phyloP scores from a whole-genome alignment of 345 rosid genomes.

The Moricandia moricandioides region DNA sequence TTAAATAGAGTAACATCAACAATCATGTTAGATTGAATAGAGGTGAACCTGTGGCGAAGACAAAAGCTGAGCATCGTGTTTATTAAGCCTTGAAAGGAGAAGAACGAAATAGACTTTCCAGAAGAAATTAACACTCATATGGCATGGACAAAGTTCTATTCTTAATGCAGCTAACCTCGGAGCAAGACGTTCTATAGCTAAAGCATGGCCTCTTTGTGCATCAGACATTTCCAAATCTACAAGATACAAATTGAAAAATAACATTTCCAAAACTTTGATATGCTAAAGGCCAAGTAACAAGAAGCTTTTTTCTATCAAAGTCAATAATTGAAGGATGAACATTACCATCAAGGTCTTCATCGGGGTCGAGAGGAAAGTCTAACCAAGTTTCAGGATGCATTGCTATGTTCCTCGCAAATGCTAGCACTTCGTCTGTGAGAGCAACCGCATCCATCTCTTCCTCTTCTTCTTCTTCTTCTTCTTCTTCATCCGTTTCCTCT shows the following conservation, averaged over 20 bases:
- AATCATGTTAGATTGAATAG: background rate
- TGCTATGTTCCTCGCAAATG: constrained; percentile 77
- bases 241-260: background rate
- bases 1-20: background rate
- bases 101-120: constrained; percentile 97
- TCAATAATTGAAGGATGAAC: background rate
- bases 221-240: constrained; percentile 87
- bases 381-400: constrained; percentile 97
- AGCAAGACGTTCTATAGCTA: constrained; percentile 76
- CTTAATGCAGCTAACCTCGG: constrained; percentile 81
- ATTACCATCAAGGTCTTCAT: constrained; percentile 70
- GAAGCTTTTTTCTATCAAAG: too few species aligned
- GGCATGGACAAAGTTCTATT: constrained; percentile 86
- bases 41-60: constrained; percentile 67
- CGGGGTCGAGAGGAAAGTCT: constrained; percentile 72
- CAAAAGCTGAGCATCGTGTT: constrained; percentile 69
- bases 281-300: background rate
- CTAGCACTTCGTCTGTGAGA: constrained; percentile 75
- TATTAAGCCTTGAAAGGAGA: constrained; percentile 73
- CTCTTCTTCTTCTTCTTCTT: constrained; percentile 37
- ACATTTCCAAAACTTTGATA: background rate
- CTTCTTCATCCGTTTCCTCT: constrained; percentile 30
- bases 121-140: constrained; percentile 84
- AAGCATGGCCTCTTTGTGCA: constrained; percentile 89
- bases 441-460: constrained; percentile 57